Evolutionary conservation across 2,329 filamentous ascomycete genomes (phyloP), one percentile per base, ranked within the genome.

Genomic region (Colletotrichum lini): DNA sequence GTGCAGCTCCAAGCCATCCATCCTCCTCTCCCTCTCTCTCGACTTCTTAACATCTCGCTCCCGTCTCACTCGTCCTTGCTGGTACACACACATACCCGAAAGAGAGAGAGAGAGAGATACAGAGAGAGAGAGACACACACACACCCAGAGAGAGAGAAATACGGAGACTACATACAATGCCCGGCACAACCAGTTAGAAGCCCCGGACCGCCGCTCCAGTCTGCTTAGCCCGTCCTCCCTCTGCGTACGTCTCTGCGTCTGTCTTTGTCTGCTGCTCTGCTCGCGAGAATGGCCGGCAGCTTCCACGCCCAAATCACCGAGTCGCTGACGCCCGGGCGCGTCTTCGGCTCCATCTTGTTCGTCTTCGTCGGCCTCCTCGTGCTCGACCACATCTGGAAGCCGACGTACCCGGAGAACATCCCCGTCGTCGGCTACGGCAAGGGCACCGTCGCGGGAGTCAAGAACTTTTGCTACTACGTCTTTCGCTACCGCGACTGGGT

Each of bases 391-490:
- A 74, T 77, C 8, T 77, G 76, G 70, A 80, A 83, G 68, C 83
- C 84, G 2, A 77, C 77, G 1, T 85, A 84, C 65, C 80, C 82
- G 3, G 72, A 76, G 2, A 76, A 82, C 2, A 80, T 86, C 9
- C 83, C 84, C 1, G 78, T 81, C 2, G 80, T 86, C 15, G 84
- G 84, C 54, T 78, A 81, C 58, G 81, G 81, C 1, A 77, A 76
- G 23, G 79, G 82, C n/a, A 73, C 79, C 57, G 53, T 82, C 23
- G 81, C 79, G 9, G 81, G 78, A 3, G 47, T 85, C 60, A 76
- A 79, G 56, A 85, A 86, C 69, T 82, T 82, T 75, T 56, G 82
- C 57, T 78, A 76, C 60, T 85, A 83, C 58, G 75, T 84, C 42
- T 75, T 79, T 1, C 76, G 79, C 60, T 84, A 82, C 64, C 78